Base-by-base conservation (phyloP, 106 monocot genomes). In the Triglochin maritima region DNA sequence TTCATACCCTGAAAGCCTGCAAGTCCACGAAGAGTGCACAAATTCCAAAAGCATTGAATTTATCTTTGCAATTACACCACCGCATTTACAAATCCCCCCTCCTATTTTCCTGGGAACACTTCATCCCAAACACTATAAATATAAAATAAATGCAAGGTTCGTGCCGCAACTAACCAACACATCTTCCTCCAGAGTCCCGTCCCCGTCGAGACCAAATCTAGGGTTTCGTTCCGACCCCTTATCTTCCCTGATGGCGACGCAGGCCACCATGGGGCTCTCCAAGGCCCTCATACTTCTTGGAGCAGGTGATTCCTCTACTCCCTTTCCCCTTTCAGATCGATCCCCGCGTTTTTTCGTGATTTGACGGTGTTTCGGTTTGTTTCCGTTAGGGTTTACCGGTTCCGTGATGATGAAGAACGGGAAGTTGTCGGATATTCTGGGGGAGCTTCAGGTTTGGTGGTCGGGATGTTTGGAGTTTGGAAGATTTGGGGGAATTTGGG, bases 211-310 rank as follows among this genome's bases (percentile, higher is more conserved):
- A 8, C 8, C 12, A 50, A 49, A 69, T 5, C 60, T 65, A 72
- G 72, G 77, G 77, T 73, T 76, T 74, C 72, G 43, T 46, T 29
- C 46, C 47, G 7, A 8, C 17, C 14, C 49, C 44, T 11, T 6
- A 49, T n/a, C 61, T 43, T n/a, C 17, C 14, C 7, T 66, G 59
- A 90, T 87, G 87, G 79, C 87, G 74, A 71, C 74, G 82, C 87
- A 87, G 10, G 79, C 67, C 9, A 83, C 85, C 44, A 77, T 90
- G 70, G 90, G 94, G 6, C 83, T 95, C 55, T 79, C 83, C 63
- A 85, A 79, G 65, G 70, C 80, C 64, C 10, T 79, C 10, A 3
- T 95, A 67, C 55, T 87, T 17, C 47, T 84, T 56, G 87, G 90
- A 29, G 88, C 87, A 51, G 95, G 90, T 83, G 58, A 79, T 62